Conservation (phyloP, 1,284 basidiomycete species). For the Apiotrichum laibachii region DNA sequence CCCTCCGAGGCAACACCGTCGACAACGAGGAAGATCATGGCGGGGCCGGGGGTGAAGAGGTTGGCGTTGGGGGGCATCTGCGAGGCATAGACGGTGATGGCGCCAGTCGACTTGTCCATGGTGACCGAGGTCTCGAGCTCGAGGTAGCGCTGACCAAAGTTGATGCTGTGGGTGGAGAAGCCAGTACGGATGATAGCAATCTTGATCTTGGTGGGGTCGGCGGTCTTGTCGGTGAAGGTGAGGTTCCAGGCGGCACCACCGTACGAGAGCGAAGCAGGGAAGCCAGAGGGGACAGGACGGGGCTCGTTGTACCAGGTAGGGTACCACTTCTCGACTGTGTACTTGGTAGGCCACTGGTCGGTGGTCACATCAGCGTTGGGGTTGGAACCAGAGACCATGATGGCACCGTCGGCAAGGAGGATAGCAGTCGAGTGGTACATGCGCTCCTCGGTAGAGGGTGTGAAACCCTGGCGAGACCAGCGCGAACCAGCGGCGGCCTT, state of each 20-base stretch:
- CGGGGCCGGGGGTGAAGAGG: conserved; percentile 81
- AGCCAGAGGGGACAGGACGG: conserved; percentile 59
- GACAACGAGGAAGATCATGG: conserved; percentile 73
- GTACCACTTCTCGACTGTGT: conserved; percentile 51
- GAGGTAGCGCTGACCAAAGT: conserved; percentile 54
- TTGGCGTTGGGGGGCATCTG: conserved; percentile 80
- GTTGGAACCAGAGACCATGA: conserved; percentile 71
- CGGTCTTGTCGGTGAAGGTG: conserved; percentile 60
- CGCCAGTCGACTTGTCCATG: conserved; percentile 65
- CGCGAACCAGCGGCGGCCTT: conserved; percentile 62
- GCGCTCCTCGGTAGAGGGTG: conserved; percentile 65
- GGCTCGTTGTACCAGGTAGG: conserved; percentile 59
- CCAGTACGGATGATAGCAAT: conserved; percentile 80
- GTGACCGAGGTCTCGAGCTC: conserved; percentile 77
- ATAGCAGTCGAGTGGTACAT: conserved; percentile 86
- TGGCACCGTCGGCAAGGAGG: conserved; percentile 79
- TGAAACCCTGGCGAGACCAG: conserved; percentile 67
- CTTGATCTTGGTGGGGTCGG: conserved; percentile 58
- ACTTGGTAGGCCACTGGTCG: conserved; percentile 44
- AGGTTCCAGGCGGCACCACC: conserved; percentile 82
- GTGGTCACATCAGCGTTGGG: conserved; percentile 73
- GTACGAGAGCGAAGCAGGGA: conserved; percentile 52
- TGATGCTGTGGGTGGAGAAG: conserved; percentile 93
- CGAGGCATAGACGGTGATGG: conserved; percentile 72
- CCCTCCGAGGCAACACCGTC: conserved; percentile 82